Base-by-base conservation (phyloP, 352 stramenopile species). In the Pythium brachiatum region DNA sequence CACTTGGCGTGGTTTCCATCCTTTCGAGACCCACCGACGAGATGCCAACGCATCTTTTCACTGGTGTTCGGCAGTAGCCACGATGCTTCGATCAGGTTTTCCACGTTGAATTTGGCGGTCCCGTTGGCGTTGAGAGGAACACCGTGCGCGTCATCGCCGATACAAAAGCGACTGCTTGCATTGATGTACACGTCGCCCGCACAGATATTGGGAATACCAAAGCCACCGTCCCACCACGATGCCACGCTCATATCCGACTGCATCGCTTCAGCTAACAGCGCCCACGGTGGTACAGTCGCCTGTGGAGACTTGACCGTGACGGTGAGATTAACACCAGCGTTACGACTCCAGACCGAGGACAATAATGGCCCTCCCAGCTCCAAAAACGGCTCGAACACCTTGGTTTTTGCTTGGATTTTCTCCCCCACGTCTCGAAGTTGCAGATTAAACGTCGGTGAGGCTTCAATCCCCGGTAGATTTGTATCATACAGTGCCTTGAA, bases 1-100 rank as follows among this genome's bases (percentile, higher is more conserved):
- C 79, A 90, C 48, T 92, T 92, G 27, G 83, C 83, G 51, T 92
- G 83, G 44, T 92, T 92, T 6, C 83, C 81, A 41, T 79, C 79
- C 2, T 53, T 29, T 7, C 73, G 67, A 11, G 63, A 63, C 12
- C 81, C 83, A 9, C 83, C 83, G 25, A 89, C 73, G 12, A 92
- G 68, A 57, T 88, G 74, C 83, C 83, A 92, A 16, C 68, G 80
- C 16, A 90, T 60, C 9, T 78, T 81, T 5, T 69, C 56, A 26
- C 32, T 84, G 7, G 59, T 60, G 56, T 78, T 71, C 26, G 48
- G 63, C 52, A 83, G 66, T 0, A 52, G 31, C 72, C 74, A 86
- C 68, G 68, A 74, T 3, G 83, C 83, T 75, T 86, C 59, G n/a
- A 92, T 61, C 12, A 92, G 68, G 54, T 92, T 92, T 52, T 92